Percentiles rank a stretch among this genome's conserved stretches.
phyloP scores from a whole-genome alignment of 2,329 filamentous ascomycete genomes.

The Sordariomycetes sp. region DNA sequence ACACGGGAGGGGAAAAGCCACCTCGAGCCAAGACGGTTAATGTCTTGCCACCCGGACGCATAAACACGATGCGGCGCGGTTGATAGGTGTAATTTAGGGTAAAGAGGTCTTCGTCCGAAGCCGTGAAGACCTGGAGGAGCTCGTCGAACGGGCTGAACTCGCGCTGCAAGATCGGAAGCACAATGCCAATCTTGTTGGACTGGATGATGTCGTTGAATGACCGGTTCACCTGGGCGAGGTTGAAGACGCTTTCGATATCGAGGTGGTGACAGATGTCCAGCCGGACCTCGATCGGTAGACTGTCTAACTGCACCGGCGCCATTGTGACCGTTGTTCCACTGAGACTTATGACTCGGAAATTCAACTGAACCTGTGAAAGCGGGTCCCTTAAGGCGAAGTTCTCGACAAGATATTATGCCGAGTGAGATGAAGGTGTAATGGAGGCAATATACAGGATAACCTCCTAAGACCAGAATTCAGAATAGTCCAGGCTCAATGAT shows the following conservation, averaged over 20 bases:
- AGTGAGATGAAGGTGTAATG: too few relatives aligned
- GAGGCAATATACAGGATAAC: background rate
- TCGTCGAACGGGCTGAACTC: constrained; percentile 30
- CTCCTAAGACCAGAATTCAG: background rate
- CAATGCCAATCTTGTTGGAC: constrained; percentile 23
- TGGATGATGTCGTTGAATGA: constrained; percentile 25
- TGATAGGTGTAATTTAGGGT: constrained; percentile 19
- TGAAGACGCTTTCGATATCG: constrained; percentile 24
- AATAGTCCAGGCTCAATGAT: background rate
- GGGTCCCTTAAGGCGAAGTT: background rate
- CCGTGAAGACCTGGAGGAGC: constrained; percentile 31
- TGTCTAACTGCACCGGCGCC: background rate
- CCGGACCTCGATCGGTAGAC: constrained; percentile 30
- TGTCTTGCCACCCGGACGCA: constrained; percentile 18
- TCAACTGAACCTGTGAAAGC: background rate
- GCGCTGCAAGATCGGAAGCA: constrained; percentile 24
- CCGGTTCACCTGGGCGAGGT: constrained; percentile 22
- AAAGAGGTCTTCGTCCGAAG: constrained; percentile 21
- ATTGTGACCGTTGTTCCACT: background rate
- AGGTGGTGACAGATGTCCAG: constrained; percentile 32
- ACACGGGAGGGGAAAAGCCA: background rate
- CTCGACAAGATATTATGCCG: background rate
- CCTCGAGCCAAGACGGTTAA: constrained; percentile 11
- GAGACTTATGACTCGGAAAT: background rate
- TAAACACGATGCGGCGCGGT: constrained; percentile 23